phyloP scores from a whole-genome alignment of 73 alveolate species.

The Symbiodinium natans region DNA sequence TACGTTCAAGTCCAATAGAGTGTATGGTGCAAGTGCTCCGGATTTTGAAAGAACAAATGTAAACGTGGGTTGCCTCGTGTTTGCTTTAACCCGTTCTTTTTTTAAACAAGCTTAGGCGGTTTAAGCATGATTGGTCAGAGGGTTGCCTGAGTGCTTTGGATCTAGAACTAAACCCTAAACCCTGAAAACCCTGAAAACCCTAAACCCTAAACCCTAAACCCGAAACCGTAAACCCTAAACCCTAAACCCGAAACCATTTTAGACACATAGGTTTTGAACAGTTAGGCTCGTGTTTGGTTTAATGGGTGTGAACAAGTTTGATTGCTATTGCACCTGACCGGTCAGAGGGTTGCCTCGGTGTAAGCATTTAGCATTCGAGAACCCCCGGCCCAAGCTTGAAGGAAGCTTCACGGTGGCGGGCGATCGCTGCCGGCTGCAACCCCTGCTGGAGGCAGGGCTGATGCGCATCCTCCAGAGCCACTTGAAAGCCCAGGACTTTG shows the following conservation, averaged over 20 bases:
- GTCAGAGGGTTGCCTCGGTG: not conserved
- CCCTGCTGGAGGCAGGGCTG: not conserved
- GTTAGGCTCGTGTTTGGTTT: not conserved
- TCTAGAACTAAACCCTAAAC: not conserved
- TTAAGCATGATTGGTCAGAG: not conserved
- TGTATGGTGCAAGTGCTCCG: not conserved
- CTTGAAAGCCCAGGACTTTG: not conserved
- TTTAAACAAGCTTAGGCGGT: not conserved
- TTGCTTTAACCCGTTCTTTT: too few species aligned
- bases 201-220: too few species aligned
- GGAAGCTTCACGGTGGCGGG: slow-evolving; percentile 28
- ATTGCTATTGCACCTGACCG: not conserved
- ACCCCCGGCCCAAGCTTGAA: not conserved
- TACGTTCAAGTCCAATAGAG: not conserved
- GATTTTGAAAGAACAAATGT: not conserved
- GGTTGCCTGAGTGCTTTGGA: not conserved
- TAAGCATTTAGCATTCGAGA: not conserved
- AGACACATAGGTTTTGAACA: not conserved
- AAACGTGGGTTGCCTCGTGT: not conserved
- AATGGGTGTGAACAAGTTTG: too few species aligned
- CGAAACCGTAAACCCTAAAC: too few species aligned
- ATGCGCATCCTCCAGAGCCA: not conserved
- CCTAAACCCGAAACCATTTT: not conserved
- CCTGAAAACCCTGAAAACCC: too few species aligned
- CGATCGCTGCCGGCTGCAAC: not conserved